Percentiles rank a stretch among this genome's conserved stretches.
Evolutionary conservation across 78 protist species (phyloP).

Genomic region (Andalucia godoyi): DNA sequence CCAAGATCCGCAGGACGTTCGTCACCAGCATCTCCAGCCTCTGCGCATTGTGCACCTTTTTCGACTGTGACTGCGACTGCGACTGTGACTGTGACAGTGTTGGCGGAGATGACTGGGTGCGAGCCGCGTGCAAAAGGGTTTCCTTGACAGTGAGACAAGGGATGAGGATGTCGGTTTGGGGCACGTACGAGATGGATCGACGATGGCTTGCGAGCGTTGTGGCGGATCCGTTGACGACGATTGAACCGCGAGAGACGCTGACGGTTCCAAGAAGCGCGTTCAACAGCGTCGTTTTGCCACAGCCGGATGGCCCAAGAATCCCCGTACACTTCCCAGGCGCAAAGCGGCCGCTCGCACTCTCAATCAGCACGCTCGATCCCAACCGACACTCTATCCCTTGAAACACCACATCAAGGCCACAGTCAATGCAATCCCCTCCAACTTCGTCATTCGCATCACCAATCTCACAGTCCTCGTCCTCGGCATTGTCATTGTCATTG

Average conservation of each 20-base stretch:
- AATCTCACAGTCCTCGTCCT: no score
- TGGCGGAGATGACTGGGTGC: no score
- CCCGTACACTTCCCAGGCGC: background rate
- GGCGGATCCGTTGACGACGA: conserved; percentile 7
- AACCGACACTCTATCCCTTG: no score
- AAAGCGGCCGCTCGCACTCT: no score
- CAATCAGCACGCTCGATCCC: no score
- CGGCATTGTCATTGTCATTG: no score
- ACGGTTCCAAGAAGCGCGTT: no score
- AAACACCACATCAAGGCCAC: no score
- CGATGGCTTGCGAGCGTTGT: no score
- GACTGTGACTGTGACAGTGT: conserved; percentile 20
- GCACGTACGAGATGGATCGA: conserved; percentile 44
- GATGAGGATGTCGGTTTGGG: conserved; percentile 34
- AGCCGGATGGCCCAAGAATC: background rate
- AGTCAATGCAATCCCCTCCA: no score
- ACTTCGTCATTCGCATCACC: no score
- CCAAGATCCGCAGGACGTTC: conserved; percentile 23
- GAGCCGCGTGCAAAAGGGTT: conserved; percentile 1
- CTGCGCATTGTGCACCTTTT: background rate
- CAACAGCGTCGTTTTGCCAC: conserved; percentile 13
- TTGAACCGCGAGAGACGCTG: background rate
- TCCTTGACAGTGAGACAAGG: conserved; percentile 56
- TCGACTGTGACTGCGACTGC: conserved; percentile 7
- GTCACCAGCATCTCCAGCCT: background rate